Evolutionary conservation across 306 rosid species (phyloP), one percentile per base, ranked within the genome.

Genomic region (Cercis canadensis): DNA sequence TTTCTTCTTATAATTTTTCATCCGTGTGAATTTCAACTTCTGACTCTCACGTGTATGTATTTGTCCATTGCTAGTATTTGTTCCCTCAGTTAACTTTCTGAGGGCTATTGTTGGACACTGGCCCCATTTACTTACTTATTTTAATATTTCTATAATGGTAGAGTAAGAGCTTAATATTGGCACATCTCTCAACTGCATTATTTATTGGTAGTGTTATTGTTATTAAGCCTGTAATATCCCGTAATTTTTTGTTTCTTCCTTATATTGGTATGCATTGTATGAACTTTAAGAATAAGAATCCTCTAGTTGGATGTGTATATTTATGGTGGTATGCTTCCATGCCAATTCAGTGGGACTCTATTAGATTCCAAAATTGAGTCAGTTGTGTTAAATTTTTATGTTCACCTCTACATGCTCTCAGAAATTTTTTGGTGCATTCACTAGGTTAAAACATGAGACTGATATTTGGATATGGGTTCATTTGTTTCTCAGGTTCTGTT

Each of bases 401-500:
- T n/a, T n/a, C n/a, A n/a, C n/a, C n/a, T n/a, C n/a, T n/a, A n/a
- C n/a, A n/a, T n/a, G n/a, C n/a, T n/a, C n/a, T n/a, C n/a, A 7
- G 14, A 53, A 21, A 17, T 39, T 45, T 64, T 77, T 12, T 24
- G 29, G 29, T 67, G 24, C 69, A 17, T 32, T 54, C 34, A 53
- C 19, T 40, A 41, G 53, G 29, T 43, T 69, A 31, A 72, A 72
- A 55, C 46, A 39, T 49, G 59, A 68, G 16, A 62, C 40, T 60
- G 64, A 69, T 61, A 36, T 77, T 62, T 65, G 65, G 51, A 31
- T 67, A 69, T 68, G 14, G 57, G 52, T 53, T 76, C 47, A 17
- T 65, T 41, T 70, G 67, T 60, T 81, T 71, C 58, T 32, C 85
- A 94, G 99, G 99, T 94, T 91, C 79, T 94, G 97, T 84, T 94